Evolutionary conservation across 805 yeast species (phyloP), one percentile per base, ranked within the genome.

Genomic region (Barnettozyma salicaria): DNA sequence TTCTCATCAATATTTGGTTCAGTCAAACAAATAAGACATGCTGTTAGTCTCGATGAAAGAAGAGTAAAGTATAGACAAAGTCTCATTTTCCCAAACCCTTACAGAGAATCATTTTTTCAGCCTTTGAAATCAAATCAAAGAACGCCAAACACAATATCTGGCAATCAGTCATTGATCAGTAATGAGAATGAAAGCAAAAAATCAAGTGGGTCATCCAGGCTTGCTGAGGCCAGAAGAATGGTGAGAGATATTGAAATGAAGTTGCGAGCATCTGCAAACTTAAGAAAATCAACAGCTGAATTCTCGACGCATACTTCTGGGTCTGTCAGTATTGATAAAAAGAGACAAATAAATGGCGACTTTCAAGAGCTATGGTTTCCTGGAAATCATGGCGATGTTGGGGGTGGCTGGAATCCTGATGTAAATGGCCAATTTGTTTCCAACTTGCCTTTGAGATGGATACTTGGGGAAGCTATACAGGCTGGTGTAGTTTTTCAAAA

Each of bases 351-450:
- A 18, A 41, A 37, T 30, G 55, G 49, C 7, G 73, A 69, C 44
- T 47, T 71, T 23, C 51, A 68, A 12, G 86, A 80, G 48, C 50
- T 73, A 28, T 80, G 80, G 80, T 80, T 80, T 48, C 74, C 82
- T 1, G 88, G 86, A 2, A 74, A 75, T 49, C 87, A 80, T 55
- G 65, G 80, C 8, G 86, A 80, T 55, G 59, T 75, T 47, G 87
- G 87, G 3, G 86, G 86, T 3, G 82, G 82, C 0, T 78, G 82
- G 80, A 53, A 63, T 2, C 55, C 63, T 5, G 78, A 73, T 50
- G 23, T 40, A 0, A 51, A 61, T 32, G 74, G 74, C 2, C 68
- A 72, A 28, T 48, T 55, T 17, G 41, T 74, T 12, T 65, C 82
- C 0, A 68, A 74, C 44, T 43, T 76, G 12, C 60, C 85, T 0